Evolutionary conservation across 805 yeast species (phyloP).

Genomic region (Scheffersomyces ergatensis): DNA sequence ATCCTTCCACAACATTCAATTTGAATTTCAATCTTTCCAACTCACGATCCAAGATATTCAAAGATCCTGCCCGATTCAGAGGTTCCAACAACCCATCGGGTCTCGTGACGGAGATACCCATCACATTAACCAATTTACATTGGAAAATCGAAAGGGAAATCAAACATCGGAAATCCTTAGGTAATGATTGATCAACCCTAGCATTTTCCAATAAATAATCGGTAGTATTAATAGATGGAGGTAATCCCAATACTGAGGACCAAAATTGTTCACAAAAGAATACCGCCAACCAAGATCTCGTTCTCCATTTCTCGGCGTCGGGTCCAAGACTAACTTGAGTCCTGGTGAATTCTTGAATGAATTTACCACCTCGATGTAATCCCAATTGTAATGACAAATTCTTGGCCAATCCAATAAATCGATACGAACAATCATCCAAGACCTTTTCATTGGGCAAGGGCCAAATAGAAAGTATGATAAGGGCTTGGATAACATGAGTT

Average conservation of each 20-base stretch:
- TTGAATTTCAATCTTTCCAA: constrained; percentile 68
- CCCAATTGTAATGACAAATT: constrained; percentile 83
- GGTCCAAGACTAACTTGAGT: constrained; percentile 81
- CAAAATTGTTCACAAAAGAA: constrained; percentile 88
- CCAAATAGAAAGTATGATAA: constrained; percentile 83
- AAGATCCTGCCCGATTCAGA: constrained; percentile 73
- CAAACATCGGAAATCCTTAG: constrained; percentile 68
- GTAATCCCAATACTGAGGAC: constrained; percentile 84
- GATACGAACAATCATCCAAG: constrained; percentile 84
- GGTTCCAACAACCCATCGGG: constrained; percentile 91
- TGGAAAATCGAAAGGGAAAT: constrained; percentile 78
- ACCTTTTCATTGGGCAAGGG: constrained; percentile 92
- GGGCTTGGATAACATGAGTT: constrained; percentile 89
- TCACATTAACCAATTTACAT: constrained; percentile 74
- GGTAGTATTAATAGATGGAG: constrained; percentile 75
- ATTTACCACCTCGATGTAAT: constrained; percentile 81
- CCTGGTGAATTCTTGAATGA: constrained; percentile 85
- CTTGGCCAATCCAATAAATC: constrained; percentile 86
- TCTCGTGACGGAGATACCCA: constrained; percentile 82
- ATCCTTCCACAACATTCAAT: constrained; percentile 60
- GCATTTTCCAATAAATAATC: constrained; percentile 83
- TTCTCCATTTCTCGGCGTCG: constrained; percentile 92
- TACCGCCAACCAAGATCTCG: constrained; percentile 87
- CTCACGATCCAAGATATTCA: constrained; percentile 76
- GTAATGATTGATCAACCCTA: constrained; percentile 60